Base-by-base conservation (phyloP, 2,329 filamentous ascomycete species). In the Aspergillus nomiae region DNA sequence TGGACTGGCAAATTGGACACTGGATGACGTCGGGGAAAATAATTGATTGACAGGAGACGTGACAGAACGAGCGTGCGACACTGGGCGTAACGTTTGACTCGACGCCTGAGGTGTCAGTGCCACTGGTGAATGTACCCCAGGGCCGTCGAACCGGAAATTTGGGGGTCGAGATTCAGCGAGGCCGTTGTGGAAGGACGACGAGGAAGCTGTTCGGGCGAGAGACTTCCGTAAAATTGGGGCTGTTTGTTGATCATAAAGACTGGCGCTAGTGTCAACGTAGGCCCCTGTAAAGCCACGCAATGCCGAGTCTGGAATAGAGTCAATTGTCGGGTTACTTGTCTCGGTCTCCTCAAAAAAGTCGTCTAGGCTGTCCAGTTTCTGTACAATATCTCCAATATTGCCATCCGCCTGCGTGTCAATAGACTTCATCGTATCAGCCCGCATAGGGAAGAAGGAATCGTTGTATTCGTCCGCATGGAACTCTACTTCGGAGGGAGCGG, bases 161-260 rank as follows among this genome's bases (percentile, higher is more conserved):
- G 88, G 85, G 28, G 90, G 81, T 32, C 86, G 83, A 54, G 83
- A 84, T 71, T 97, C 94, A 1, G 89, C 87, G 70, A 97, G 94
- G 5, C 92, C 92, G 71, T 94, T 96, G 70, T 97, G 92, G 76
- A 98, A 95, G 0, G 90, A 91, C 0, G 86, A 86, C 1, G 88
- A 86, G 57, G 87, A 91, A 43, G 90, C 89, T 67, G 89, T 94
- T 12, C 92, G 73, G 26, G 84, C 86, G 28, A 91, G 83, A 0
- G 92, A 95, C 73, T 95, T 92, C 70, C 95, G 91, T 7, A 97
- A 81, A 58, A 97, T 96, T 0, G 94, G 94, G 12, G 95, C 84
- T 8, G 95, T 96, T 74, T 96, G 92, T 76, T 97, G 92, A 71
- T 97, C 94, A 77, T 98, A 97, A 0, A 97, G 81, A 73, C 92